Conservation (phyloP, 306 rosid species). For the Cyamopsis tetragonoloba region DNA sequence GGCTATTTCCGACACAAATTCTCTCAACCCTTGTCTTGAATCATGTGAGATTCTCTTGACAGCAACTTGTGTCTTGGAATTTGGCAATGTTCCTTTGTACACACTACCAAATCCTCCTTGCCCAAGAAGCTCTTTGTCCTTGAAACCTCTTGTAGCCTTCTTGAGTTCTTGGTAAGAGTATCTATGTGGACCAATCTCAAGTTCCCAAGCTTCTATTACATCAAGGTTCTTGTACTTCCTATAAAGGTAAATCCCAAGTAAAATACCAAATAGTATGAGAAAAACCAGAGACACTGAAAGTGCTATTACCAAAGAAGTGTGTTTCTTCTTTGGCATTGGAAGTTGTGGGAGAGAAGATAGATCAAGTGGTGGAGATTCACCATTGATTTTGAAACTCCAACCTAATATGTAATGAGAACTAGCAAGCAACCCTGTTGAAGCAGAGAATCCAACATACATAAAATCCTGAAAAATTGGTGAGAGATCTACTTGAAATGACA, state of each 20-base stretch:
- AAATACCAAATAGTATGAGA: conserved; percentile 21
- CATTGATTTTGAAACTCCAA: conserved; percentile 76
- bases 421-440: conserved; percentile 78
- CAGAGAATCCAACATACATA: conserved; percentile 87
- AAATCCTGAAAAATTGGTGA: conserved; percentile 48
- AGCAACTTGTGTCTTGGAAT: conserved; percentile 48
- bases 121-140: conserved; percentile 61
- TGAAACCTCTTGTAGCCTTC: conserved; percentile 63
- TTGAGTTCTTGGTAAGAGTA: conserved; percentile 71
- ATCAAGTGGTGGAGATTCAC: conserved; percentile 45
- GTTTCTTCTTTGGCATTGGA: conserved; percentile 51
- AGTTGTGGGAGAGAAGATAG: conserved; percentile 52
- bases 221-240: conserved; percentile 54
- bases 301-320: conserved; percentile 34
- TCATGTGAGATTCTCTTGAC: conserved; percentile 72
- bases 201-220: conserved; percentile 68
- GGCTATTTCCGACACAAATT: conserved; percentile 72
- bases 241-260: conserved; percentile 34
- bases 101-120: conserved; percentile 75
- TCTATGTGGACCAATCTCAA: conserved; percentile 74
- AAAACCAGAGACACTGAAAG: conserved; percentile 32
- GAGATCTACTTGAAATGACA: conserved; percentile 53
- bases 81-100: conserved; percentile 61
- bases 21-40: conserved; percentile 71
- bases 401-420: conserved; percentile 78